Conservation (phyloP, 192 early-diverging fungal genomes). For the Rhizophagus clarus region DNA sequence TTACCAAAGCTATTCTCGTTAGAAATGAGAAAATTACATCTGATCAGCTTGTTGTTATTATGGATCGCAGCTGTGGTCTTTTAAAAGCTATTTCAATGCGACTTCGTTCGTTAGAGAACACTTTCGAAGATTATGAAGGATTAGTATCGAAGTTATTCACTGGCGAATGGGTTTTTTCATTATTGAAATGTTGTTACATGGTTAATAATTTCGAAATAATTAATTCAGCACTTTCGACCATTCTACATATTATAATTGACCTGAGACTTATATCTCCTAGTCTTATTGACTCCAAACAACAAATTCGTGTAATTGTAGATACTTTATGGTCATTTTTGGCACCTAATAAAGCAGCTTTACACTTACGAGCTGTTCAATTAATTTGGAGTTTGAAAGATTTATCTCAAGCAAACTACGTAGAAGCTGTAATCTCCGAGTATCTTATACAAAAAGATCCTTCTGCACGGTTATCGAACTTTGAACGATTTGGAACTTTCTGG, state of each 20-base stretch:
- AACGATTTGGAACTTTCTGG: slow-evolving; percentile 76
- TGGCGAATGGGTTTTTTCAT: slow-evolving; percentile 13
- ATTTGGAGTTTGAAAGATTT: slow-evolving; percentile 64
- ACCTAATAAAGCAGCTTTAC: slow-evolving; percentile 54
- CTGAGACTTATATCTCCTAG: slow-evolving; percentile 37
- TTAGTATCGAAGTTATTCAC: slow-evolving; percentile 6
- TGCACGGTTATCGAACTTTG: slow-evolving; percentile 46
- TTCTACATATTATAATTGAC: slow-evolving; percentile 44
- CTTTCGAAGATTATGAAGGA: not conserved
- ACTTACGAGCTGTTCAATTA: slow-evolving; percentile 64
- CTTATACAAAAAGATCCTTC: slow-evolving; percentile 43
- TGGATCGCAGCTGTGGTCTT: slow-evolving; percentile 20
- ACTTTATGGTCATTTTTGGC: slow-evolving; percentile 71
- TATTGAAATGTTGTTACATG: slow-evolving; percentile 42
- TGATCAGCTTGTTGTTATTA: not conserved
- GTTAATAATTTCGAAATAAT: slow-evolving; percentile 48
- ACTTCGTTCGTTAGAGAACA: not conserved
- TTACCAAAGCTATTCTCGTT: slow-evolving; percentile 36
- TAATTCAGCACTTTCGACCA: slow-evolving; percentile 49
- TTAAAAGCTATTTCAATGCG: slow-evolving; percentile 6
- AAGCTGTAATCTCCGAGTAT: slow-evolving; percentile 60
- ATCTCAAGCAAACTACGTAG: slow-evolving; percentile 58
- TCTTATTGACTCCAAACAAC: slow-evolving; percentile 38
- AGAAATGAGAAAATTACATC: not conserved
- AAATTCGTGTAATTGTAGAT: slow-evolving; percentile 48